Base-by-base conservation (phyloP, 768 basidiomycete species). In the Podaxis sp. region DNA sequence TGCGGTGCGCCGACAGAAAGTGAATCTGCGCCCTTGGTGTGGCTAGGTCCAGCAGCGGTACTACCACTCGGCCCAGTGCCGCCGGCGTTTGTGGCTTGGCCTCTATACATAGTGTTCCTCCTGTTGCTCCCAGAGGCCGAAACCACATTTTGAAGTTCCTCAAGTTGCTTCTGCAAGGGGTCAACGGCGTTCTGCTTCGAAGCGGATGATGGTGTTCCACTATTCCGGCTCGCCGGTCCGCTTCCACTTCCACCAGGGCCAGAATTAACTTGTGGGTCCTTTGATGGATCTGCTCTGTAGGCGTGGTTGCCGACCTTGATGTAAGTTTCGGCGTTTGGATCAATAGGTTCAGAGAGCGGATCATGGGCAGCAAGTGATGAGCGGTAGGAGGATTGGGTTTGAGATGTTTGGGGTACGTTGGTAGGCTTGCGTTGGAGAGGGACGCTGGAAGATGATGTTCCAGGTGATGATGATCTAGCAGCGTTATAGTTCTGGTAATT, bases 241-340 rank as follows among this genome's bases (percentile, higher is more conserved):
- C 50, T 30, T 13, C 59, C 59, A 53, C 33, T 37, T 15, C 24
- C 36, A 53, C 38, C 24, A 22, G 48, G 24, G 13, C 15, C 46
- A 30, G 56, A 17, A 38, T 44, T 38, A 24, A 56, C 59, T 66
- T 89, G 88, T n/a, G 89, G 90, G 66, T 90, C 88, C 67, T 79
- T 83, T 53, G 71, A 77, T 17, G 83, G 80, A 72, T 91, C 87
- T 8, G 89, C 90, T 50, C 79, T 82, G 73, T 89, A 93, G 1
- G 87, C 79, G 55, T 84, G 83, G 36, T 78, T 76, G 1, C 91
- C 92, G 20, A 92, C 84, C 70, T 84, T 87, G 71, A 92, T 86
- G 71, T 82, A 90, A 3, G 84, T 87, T 66, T 87, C 81, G 11
- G 86, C 81, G 3, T 75, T 84, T 6, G 88, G 88, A 68, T 87